Evolutionary conservation across 768 basidiomycete species (phyloP), one percentile per base, ranked within the genome.

Genomic region (Sistotremastrum suecicum): DNA sequence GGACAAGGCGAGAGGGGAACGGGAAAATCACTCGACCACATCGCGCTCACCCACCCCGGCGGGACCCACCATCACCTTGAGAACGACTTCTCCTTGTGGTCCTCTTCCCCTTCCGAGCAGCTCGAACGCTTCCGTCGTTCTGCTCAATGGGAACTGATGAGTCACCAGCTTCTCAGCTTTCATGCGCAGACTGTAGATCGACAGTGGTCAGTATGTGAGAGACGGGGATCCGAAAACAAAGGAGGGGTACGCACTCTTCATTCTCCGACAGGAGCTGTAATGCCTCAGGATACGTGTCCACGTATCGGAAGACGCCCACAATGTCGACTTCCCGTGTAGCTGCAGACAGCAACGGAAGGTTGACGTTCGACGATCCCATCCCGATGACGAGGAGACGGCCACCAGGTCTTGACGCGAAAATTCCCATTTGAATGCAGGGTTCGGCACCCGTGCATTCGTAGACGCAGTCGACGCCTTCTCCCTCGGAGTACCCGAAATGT

Each of bases 371-470:
- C 10, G 88, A 77, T 53, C 94, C 94, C 94, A 98, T 98, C 20
- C 94, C 94, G 52, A 98, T 78, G 55, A 90, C 83, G 72, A 89
- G 80, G 46, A 95, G 87, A 58, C 83, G 88, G 42, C 88, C 87
- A 43, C 91, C 92, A 11, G 84, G 69, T 43, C 72, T 68, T 10
- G 91, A 88, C 54, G 80, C 76, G 65, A 85, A 77, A 50, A 92
- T 72, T 43, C 85, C 81, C 77, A 87, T 80, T 59, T 94, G 89
- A 58, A 94, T 88, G 58, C 85, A 88, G 34, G 78, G 71, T 61
- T 94, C 90, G 2, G 88, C 89, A 50, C 92, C 92, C 8, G 90
- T 91, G 64, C 92, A 98, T 62, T 98, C 92, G 56, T 92, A 86
- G 42, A 97, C 82, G 57, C 86, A 69, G 60, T 95, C 90, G 63